Conservation (phyloP, 192 early-diverging fungal species). For the Coemansia brasiliensis region DNA sequence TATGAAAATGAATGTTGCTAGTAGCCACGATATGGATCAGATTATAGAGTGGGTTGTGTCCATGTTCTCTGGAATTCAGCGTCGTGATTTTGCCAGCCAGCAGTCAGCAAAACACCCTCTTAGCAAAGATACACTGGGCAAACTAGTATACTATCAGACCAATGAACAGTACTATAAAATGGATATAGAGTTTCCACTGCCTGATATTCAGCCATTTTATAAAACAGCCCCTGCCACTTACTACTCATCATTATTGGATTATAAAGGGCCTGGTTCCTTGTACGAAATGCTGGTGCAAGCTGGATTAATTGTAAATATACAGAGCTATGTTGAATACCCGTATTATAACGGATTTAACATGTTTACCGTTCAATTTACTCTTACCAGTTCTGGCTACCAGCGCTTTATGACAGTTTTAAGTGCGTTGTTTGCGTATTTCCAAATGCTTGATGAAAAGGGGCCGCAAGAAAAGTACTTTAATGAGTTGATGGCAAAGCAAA, state of each 20-base stretch:
- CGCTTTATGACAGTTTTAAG: slow-evolving; percentile 22
- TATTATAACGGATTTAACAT: background rate
- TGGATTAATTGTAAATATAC: slow-evolving; percentile 70
- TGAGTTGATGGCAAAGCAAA: slow-evolving; percentile 26
- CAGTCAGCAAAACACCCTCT: slow-evolving; percentile 65
- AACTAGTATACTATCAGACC: slow-evolving; percentile 65
- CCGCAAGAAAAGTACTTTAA: slow-evolving; percentile 31
- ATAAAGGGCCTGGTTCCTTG: slow-evolving; percentile 82
- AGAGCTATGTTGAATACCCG: background rate
- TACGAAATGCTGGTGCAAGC: slow-evolving; percentile 76
- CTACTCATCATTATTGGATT: slow-evolving; percentile 74
- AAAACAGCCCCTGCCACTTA: slow-evolving; percentile 62
- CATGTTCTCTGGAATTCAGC: slow-evolving; percentile 74
- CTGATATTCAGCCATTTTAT: slow-evolving; percentile 62
- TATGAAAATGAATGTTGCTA: slow-evolving; percentile 86
- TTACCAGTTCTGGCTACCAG: background rate
- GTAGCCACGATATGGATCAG: slow-evolving; percentile 72
- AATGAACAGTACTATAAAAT: slow-evolving; percentile 70
- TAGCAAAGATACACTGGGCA: slow-evolving; percentile 66
- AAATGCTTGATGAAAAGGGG: slow-evolving; percentile 14
- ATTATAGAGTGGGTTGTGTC: slow-evolving; percentile 74
- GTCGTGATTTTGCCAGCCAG: slow-evolving; percentile 63
- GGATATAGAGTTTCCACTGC: slow-evolving; percentile 76
- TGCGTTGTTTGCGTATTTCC: slow-evolving; percentile 28
- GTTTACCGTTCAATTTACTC: background rate